Percentiles rank a stretch among this genome's conserved stretches.
These are phyloP conservation scores for Pichia sp. DNA, from an alignment of 1,139 yeast genomes.

Conservation along the genomic window DNA sequence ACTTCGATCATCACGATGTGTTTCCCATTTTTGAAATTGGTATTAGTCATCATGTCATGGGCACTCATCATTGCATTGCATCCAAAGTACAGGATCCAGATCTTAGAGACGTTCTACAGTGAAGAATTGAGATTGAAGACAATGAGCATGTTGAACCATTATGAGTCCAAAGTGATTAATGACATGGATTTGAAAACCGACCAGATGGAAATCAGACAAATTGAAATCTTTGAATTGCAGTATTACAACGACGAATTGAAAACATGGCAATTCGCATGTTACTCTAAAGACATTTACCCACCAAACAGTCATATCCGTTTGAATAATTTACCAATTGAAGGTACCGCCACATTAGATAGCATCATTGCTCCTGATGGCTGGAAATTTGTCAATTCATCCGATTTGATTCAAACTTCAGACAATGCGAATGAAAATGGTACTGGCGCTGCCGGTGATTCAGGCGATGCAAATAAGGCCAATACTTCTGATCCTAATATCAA, in stretches of 20 bases:
- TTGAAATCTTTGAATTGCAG: conserved; percentile 75
- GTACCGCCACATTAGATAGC: conserved; percentile 35
- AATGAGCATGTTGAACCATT: conserved; percentile 43
- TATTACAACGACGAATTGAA: conserved; percentile 45
- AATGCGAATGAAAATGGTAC: not conserved
- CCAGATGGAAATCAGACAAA: conserved; percentile 39
- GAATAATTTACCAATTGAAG: conserved; percentile 31
- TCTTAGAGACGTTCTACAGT: conserved; percentile 47
- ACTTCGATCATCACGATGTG: conserved; percentile 20
- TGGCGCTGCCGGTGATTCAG: not conserved
- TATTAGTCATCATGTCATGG: conserved; percentile 52
- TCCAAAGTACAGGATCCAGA: conserved; percentile 48
- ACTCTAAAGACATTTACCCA: conserved; percentile 53
- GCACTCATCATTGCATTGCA: conserved; percentile 44
- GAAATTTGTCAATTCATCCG: conserved; percentile 41
- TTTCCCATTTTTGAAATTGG: conserved; percentile 43
- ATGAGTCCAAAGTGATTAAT: conserved; percentile 42
- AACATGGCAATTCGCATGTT: conserved; percentile 63
- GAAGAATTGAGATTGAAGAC: conserved; percentile 60
- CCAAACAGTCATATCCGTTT: conserved; percentile 38
- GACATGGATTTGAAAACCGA: conserved; percentile 35
- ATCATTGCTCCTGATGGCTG: conserved; percentile 58
- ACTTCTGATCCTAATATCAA: not conserved
- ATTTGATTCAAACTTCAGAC: conserved; percentile 19
- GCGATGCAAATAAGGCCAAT: not conserved